Base-by-base conservation (phyloP, 2,329 filamentous ascomycete genomes). In the Macrophomina tecta region DNA sequence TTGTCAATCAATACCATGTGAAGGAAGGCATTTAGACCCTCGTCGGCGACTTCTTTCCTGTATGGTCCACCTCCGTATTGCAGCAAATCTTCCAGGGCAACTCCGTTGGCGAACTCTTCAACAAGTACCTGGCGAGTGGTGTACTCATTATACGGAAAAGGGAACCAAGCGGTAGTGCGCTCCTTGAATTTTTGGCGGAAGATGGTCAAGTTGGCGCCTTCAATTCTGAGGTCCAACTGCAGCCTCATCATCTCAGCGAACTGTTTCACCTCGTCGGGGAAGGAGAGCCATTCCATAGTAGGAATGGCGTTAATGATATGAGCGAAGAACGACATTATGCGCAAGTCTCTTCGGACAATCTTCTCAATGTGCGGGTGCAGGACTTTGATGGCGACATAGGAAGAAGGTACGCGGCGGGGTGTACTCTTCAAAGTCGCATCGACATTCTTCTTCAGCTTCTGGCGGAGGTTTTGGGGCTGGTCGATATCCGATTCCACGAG, bases 241-340 rank as follows among this genome's bases (percentile, higher is more conserved):
- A 98, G 83, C 73, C 90, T 90, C 95, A 99, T 99, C 95, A 99
- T 99, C 76, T 96, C 91, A 30, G 94, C 94, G 75, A 99, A 99
- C 74, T 98, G 93, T 14, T 85, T 81, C 3, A 98, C 95, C 77
- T 99, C 95, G 72, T 97, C 94, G 0, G 95, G 95, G 8, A 99
- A 87, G 0, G 94, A 97, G 5, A 99, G 85, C 95, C 95, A 99
- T 79, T 98, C 93, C 75, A 99, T 95, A 0, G 94, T 97, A 0
- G 95, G 95, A 38, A 99, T 90, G 1, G 86, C 82, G 78, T 98
- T 97, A 71, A 99, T 89, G 5, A 91, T 74, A 0, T 87, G 85
- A 16, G 95, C 95, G 74, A 99, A 97, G 80, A 97, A 93, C 8
- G 83, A 85, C 95, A 99, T 99, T 73, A 99, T 99, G 42, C 89